Evolutionary conservation across 2,329 filamentous ascomycete genomes (phyloP).

Genomic region (Fusarium phyllophilum): DNA sequence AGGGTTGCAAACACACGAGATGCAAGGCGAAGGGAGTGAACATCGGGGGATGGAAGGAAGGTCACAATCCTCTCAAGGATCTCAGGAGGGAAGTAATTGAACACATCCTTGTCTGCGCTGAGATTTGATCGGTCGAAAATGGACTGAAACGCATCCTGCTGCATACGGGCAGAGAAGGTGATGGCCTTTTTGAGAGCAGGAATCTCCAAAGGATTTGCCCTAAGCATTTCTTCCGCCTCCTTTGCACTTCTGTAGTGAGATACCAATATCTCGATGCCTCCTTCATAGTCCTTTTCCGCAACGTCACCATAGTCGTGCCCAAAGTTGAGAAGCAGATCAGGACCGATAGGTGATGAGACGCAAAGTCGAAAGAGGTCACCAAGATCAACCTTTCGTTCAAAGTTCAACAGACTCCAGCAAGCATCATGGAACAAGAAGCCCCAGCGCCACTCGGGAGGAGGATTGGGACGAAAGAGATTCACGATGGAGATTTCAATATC

Average conservation of each 20-base stretch:
- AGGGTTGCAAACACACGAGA: slow-evolving; percentile 21
- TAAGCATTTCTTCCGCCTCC: background rate
- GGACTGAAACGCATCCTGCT: slow-evolving; percentile 4
- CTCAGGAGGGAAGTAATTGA: slow-evolving; percentile 16
- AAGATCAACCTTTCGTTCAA: background rate
- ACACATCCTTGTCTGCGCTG: background rate
- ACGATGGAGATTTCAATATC: background rate
- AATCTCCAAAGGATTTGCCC: slow-evolving; percentile 6
- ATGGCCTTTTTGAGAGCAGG: slow-evolving; percentile 1
- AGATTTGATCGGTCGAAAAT: background rate
- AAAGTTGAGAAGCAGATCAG: slow-evolving; percentile 6
- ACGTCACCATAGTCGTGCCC: slow-evolving; percentile 20
- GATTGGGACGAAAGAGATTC: rapidly evolving
- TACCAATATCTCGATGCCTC: background rate
- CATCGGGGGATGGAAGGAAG: slow-evolving; percentile 3
- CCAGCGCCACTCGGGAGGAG: background rate
- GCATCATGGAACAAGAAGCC: slow-evolving; percentile 21
- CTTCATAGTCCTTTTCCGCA: background rate
- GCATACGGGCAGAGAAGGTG: background rate
- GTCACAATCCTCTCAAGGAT: slow-evolving; percentile 17
- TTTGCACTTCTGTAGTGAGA: no score
- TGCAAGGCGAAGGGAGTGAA: slow-evolving; percentile 22
- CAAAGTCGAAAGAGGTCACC: slow-evolving; percentile 5
- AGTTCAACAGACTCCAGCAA: slow-evolving; percentile 21
- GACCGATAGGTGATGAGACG: slow-evolving; percentile 10